phyloP scores from a whole-genome alignment of 345 rosid species.

The Anastatica hierochuntica region DNA sequence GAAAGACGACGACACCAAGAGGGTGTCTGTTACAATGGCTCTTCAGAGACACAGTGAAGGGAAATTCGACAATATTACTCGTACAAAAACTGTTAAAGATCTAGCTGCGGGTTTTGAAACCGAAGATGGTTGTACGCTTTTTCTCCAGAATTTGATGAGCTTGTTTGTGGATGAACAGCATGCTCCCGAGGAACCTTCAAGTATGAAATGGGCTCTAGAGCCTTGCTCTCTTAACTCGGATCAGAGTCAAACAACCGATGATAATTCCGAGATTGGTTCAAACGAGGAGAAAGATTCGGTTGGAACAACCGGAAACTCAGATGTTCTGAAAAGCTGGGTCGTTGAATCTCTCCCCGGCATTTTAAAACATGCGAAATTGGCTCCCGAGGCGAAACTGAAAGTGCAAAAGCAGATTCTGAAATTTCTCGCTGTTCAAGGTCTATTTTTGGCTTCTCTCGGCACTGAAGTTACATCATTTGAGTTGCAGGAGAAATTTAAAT shows the following conservation, averaged over 20 bases:
- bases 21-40: conserved; percentile 73
- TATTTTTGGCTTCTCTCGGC: conserved; percentile 88
- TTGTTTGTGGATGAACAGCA: conserved; percentile 81
- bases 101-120: conserved; percentile 75
- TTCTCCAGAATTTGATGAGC: conserved; percentile 61
- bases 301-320: conserved; percentile 47
- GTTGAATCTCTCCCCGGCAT: conserved; percentile 79
- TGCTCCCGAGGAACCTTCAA: conserved; percentile 65
- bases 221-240: conserved; percentile 43
- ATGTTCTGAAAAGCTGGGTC: conserved; percentile 75
- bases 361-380: conserved; percentile 60
- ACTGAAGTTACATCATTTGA: conserved; percentile 94
- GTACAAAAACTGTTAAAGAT: conserved; percentile 66
- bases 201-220: conserved; percentile 28
- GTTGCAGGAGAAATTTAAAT: conserved; percentile 86
- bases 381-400: conserved; percentile 52
- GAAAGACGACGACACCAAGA: conserved; percentile 63
- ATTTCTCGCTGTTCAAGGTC: conserved; percentile 89
- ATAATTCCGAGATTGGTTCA: conserved; percentile 83
- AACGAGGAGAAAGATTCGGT: conserved; percentile 64
- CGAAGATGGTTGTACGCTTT: conserved; percentile 66
- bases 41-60: conserved; percentile 89
- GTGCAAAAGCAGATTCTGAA: conserved; percentile 82
- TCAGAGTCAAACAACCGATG: conserved; percentile 99
- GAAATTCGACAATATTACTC: conserved; percentile 63